These are phyloP conservation scores for Boletus bicolor DNA, from an alignment of 768 basidiomycete genomes.

Conservation along the genomic window DNA sequence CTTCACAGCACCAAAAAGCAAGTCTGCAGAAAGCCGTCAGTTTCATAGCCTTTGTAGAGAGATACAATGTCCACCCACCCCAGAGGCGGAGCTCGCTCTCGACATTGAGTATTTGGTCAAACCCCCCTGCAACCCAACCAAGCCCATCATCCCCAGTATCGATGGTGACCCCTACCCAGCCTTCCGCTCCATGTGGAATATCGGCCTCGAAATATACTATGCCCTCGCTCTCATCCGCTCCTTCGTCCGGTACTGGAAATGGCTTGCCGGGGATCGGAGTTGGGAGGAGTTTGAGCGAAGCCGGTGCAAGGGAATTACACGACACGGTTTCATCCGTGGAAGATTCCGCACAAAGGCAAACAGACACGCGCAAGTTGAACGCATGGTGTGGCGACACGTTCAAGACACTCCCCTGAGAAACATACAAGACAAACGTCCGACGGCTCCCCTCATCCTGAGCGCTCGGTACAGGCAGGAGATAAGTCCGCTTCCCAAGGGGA, in stretches of 20 bases:
- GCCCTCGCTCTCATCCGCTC: conserved; percentile 73
- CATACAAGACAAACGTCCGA: conserved; percentile 50
- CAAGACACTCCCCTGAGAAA: conserved; percentile 55
- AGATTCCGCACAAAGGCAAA: conserved; percentile 43
- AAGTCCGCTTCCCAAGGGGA: conserved; percentile 42
- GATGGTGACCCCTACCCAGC: conserved; percentile 54
- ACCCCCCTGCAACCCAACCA: conserved; percentile 63
- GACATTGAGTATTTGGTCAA: conserved; percentile 37
- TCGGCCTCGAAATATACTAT: conserved; percentile 60
- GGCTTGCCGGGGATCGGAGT: conserved; percentile 47
- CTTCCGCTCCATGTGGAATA: conserved; percentile 26
- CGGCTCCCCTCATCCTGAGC: not conserved
- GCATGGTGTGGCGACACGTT: conserved; percentile 49
- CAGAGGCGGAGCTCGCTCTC: conserved; percentile 34
- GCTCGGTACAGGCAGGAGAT: conserved; percentile 45
- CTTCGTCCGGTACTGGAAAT: conserved; percentile 69
- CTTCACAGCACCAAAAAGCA: conserved; percentile 36
- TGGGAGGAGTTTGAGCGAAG: conserved; percentile 59
- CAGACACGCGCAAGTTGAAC: conserved; percentile 43
- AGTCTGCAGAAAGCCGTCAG: conserved; percentile 32
- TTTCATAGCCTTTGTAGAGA: not conserved
- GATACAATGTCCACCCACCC: conserved; percentile 36
- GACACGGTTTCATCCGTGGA: conserved; percentile 15
- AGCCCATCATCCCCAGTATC: conserved; percentile 46
- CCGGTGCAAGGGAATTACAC: conserved; percentile 46